Percentiles rank a stretch among this genome's conserved stretches.
Evolutionary conservation across 495 filamentous ascomycete genomes (phyloP).

Genomic region (Lepidopterella palustris): DNA sequence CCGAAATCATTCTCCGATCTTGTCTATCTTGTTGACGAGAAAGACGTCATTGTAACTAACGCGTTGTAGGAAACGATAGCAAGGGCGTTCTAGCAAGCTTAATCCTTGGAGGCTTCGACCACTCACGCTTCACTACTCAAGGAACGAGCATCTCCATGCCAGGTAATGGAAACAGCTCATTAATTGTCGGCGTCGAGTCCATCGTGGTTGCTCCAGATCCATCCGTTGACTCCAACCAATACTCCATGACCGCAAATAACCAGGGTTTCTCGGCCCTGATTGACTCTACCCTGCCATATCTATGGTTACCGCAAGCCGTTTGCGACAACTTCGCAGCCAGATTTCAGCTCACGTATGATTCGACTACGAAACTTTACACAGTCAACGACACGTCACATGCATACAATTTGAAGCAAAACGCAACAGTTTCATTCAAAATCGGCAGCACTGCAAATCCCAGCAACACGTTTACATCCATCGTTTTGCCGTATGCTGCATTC

Average conservation of each 20-base stretch:
- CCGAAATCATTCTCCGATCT: too few species aligned
- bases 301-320: constrained; percentile 20
- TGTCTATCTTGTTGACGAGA: too few species aligned
- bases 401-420: constrained; percentile 12
- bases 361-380: constrained; percentile 12
- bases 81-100: constrained; percentile 16
- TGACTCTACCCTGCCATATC: constrained; percentile 27
- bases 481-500: constrained; percentile 33
- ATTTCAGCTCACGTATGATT: constrained; percentile 19
- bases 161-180: constrained; percentile 1
- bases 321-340: constrained; percentile 18
- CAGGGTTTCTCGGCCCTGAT: constrained; percentile 16
- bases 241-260: constrained; percentile 4
- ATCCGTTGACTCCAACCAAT: constrained; percentile 3
- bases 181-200: constrained; percentile 22
- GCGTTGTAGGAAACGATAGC: not conserved
- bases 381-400: constrained; percentile 18
- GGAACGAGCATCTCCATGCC: constrained; percentile 9
- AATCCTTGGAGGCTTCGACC: constrained; percentile 22
- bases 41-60: not conserved
- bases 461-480: constrained; percentile 14
- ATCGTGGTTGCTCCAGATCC: constrained; percentile 7
- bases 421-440: constrained; percentile 16
- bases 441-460: not conserved
- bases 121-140: constrained; percentile 13